Base-by-base conservation (phyloP, 192 early-diverging fungal genomes). In the Coemansia sp. region DNA sequence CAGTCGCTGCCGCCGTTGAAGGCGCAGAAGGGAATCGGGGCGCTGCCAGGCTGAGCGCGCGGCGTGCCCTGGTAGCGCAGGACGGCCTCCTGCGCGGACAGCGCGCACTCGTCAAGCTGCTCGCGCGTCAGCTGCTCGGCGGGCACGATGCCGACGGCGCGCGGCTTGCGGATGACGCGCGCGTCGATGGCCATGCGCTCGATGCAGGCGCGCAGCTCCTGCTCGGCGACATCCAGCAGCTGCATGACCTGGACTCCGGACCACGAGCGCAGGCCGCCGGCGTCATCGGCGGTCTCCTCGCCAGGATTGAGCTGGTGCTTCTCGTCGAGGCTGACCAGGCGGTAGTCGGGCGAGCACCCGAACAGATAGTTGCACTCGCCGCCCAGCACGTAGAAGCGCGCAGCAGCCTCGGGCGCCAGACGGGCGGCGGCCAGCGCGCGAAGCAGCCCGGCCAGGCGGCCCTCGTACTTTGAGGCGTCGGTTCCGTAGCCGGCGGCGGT, bases 351-450 rank as follows among this genome's bases (percentile, higher is more conserved):
- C 56, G 85, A 73, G 73, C 90, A 93, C 43, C 86, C 87, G 77
- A 94, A 94, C 53, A 97, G 81, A 63, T 90, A 97, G 80, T 97
- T 97, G 85, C 94, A 94, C 80, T 96, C 93, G 70, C 93, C 93
- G 62, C 90, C 91, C 16, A 97, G 74, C 42, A 97, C 90, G 67
- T 87, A 95, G 83, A 97, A 97, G 38, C 85, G 76, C 12, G 69
- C 67, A 4, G 87, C 74, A 42, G 82, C 70, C 18, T 81, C 78
- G 7, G 82, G 66, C 5, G 79, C 58, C 16, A 95, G 78, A 9
- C 61, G 61, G 1, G 81, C 78, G 0, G 12, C 69, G 1, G 74
- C 70, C 63, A 97, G 90, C 1, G 89, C 87, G 15, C 80, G 70
- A 41, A 97, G 72, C 13, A 97, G 83, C 0, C 95, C 95, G 9